These are phyloP conservation scores for Hyaloperonospora brassicae DNA, from an alignment of 352 stramenopile species.

Conservation along the genomic window DNA sequence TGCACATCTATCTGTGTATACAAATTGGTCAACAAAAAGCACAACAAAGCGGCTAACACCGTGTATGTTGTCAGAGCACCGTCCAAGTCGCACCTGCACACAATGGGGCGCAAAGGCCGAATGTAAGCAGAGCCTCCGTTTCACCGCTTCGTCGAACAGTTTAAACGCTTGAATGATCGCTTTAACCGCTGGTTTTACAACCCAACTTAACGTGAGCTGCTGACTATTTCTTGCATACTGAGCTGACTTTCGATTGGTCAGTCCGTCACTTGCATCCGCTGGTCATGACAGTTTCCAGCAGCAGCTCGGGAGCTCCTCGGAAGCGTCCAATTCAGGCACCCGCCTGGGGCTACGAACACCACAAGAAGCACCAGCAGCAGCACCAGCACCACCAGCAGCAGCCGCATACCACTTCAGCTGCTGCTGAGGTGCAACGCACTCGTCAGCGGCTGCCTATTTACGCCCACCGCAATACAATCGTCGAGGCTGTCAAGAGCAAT, in stretches of 20 bases:
- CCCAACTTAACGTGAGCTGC: too few relatives aligned
- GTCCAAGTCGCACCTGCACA: slow-evolving; percentile 40
- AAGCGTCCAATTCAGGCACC: slow-evolving; percentile 23
- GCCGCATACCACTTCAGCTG: slow-evolving; percentile 4
- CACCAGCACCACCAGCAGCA: not conserved
- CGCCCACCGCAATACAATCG: slow-evolving; percentile 56
- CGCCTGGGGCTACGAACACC: slow-evolving; percentile 6
- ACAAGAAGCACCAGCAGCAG: slow-evolving; percentile 30
- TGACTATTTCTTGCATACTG: too few relatives aligned
- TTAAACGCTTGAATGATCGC: slow-evolving; percentile 5
- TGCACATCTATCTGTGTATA: not conserved
- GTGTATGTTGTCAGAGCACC: slow-evolving; percentile 21
- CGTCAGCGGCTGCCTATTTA: slow-evolving; percentile 70
- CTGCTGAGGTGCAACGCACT: slow-evolving; percentile 45
- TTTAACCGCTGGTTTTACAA: too few relatives aligned
- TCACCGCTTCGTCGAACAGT: not conserved
- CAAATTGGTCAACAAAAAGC: not conserved
- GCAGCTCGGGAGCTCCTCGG: slow-evolving; percentile 10
- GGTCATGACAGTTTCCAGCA: slow-evolving; percentile 12
- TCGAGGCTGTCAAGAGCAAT: slow-evolving; percentile 49
- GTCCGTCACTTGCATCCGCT: slow-evolving; percentile 13
- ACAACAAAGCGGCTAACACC: not conserved
- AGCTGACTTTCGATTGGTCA: too few relatives aligned
- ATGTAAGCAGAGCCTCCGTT: slow-evolving; percentile 22
- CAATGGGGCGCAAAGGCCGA: slow-evolving; percentile 50